Evolutionary conservation across 208 protist genomes (phyloP), one percentile per base, ranked within the genome.

Genomic region (Naegleria lovaniensis): DNA sequence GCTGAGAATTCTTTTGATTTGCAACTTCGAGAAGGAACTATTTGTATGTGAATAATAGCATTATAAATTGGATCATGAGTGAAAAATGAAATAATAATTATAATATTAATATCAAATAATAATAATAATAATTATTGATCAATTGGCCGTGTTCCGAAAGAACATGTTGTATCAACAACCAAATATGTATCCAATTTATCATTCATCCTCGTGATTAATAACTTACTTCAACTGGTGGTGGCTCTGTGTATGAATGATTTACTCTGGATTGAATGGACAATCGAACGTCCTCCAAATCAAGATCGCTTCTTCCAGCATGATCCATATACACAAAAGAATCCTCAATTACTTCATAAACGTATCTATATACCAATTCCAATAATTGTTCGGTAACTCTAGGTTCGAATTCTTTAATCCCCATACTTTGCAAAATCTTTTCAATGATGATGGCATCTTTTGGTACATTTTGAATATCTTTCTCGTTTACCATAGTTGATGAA

Each of bases 341-440:
- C 38, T 67, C 33, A 25, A 89, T 33, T 5, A 67, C 48, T 43
- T 89, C 48, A 19, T 2, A 40, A 19, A 89, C 29, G 40, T 89
- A 89, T 41, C 48, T 33, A 67, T 89, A 40, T 7, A 89, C 33
- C 19, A 89, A 15, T 67, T 89, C 85, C 29, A 89, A 89, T 11
- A 89, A 89, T 40, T 67, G 41, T 89, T 89, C 85, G 22, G 59
- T 40, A 36, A 89, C 41, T n/a, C 41, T 38, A 19, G 41, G 48
- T 40, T 89, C 85, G 40, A 38, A 39, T 40, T 89, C 48, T 75
- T 67, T 38, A 41, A 89, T 40, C 5, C 85, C 85, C 85, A 89
- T 89, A 40, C 48, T 89, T 75, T 33, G 4, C 5, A 89, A 40
- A 36, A 89, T 89, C 29, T 89, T 89, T 67, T 89, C 85, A 25